These are phyloP conservation scores for Aureobasidium zeae DNA, from an alignment of 2,329 filamentous ascomycete species.

Conservation along the genomic window DNA sequence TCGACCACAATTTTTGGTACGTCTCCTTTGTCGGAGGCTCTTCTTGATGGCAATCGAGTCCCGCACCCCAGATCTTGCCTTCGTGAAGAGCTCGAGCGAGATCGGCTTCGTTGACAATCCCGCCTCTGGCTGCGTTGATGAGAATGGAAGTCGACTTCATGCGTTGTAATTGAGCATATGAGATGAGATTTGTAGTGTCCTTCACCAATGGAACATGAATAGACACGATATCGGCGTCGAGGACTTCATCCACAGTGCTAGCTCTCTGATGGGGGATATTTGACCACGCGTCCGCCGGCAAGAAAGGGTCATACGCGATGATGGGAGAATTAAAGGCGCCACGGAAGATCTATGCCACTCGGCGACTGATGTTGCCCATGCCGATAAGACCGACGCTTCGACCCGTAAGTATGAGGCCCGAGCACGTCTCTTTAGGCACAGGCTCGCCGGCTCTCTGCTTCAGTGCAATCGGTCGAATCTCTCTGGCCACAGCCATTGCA, in stretches of 20 bases:
- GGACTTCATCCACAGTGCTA: constrained; percentile 26
- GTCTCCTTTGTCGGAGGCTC: constrained; percentile 26
- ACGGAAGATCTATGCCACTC: constrained; percentile 30
- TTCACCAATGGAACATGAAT: constrained; percentile 28
- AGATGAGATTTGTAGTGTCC: constrained; percentile 27
- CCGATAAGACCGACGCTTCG: constrained; percentile 33
- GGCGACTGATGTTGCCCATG: constrained; percentile 32
- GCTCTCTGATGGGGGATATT: constrained; percentile 24
- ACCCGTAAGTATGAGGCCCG: constrained; percentile 29
- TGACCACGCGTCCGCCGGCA: constrained; percentile 22
- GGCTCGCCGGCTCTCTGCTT: constrained; percentile 20
- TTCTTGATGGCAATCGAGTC: constrained; percentile 25
- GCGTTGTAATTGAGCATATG: constrained; percentile 20
- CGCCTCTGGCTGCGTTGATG: constrained; percentile 29
- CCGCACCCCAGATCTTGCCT: constrained; percentile 27
- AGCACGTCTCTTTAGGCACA: constrained; percentile 36
- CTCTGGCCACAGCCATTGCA: constrained; percentile 24
- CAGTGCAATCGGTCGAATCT: constrained; percentile 26
- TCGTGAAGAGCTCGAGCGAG: constrained; percentile 23
- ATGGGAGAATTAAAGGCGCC: constrained; percentile 26
- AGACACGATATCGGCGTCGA: constrained; percentile 28
- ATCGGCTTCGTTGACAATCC: constrained; percentile 28
- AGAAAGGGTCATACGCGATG: constrained; percentile 31
- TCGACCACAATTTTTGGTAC: constrained; percentile 23
- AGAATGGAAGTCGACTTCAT: constrained; percentile 28